phyloP scores from a whole-genome alignment of 2,329 filamentous ascomycete species.

The Penicillium thymicola region DNA sequence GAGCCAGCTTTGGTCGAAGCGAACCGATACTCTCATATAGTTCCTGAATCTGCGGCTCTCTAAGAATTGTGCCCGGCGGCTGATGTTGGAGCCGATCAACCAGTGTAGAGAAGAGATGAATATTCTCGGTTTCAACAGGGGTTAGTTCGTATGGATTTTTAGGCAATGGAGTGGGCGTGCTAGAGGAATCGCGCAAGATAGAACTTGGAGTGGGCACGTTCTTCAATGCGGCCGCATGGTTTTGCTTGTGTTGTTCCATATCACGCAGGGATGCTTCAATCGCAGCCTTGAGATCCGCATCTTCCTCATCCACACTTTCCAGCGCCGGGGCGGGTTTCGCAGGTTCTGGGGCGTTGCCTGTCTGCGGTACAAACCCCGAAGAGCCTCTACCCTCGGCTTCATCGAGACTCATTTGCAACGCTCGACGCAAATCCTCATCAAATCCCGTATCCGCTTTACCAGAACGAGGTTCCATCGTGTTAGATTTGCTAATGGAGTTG shows the following conservation, averaged over 20 bases:
- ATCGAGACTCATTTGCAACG: conserved; percentile 94
- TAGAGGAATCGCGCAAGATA: conserved; percentile 49
- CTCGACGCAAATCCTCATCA: conserved; percentile 90
- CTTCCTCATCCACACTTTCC: conserved; percentile 66
- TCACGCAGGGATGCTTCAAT: conserved; percentile 93
- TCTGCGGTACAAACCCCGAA: conserved; percentile 67
- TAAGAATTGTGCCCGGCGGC: conserved; percentile 89
- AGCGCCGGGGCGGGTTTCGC: conserved; percentile 44
- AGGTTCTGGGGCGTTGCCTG: conserved; percentile 43
- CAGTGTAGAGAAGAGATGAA: conserved; percentile 89
- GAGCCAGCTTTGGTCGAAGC: conserved; percentile 84
- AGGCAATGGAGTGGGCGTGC: conserved; percentile 53
- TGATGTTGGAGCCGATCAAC: conserved; percentile 95
- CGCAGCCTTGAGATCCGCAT: conserved; percentile 87
- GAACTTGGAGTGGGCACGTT: conserved; percentile 64
- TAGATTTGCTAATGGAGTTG: conserved; percentile 60
- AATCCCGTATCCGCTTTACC: conserved; percentile 86
- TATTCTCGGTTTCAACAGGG: conserved; percentile 92
- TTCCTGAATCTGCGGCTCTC: conserved; percentile 96
- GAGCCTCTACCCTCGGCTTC: conserved; percentile 75
- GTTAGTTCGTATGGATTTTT: conserved; percentile 95
- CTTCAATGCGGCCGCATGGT: conserved; percentile 78
- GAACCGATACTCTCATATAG: conserved; percentile 96
- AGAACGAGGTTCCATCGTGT: conserved; percentile 84
- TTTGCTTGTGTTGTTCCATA: conserved; percentile 97